Base-by-base conservation (phyloP, 2,329 filamentous ascomycete genomes). In the Akanthomyces muscarius region DNA sequence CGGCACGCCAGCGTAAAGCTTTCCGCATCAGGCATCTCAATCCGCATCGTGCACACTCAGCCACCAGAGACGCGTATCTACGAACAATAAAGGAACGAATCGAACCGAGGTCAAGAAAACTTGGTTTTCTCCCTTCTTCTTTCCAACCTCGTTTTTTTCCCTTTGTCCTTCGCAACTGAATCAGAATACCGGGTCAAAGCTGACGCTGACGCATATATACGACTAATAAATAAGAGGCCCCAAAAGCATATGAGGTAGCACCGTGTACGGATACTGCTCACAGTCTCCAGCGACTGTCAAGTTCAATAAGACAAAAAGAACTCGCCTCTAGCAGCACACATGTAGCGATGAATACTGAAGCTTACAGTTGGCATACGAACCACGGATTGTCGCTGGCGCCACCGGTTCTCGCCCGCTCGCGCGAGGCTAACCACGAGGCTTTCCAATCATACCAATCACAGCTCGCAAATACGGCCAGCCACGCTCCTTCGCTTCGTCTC, bases 181-280 rank as follows among this genome's bases (percentile, higher is more conserved):
- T 21, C 52, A 21, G 14, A 38, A 41, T 3, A 18, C 6, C 30
- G 16, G 52, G 52, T 13, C 41, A 13, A 36, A 33, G 44, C 53
- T 56, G 23, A 56, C 53, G 53, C 53, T 56, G 53, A 56, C 53
- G 38, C 41, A 55, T 38, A 36, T 30, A 28, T 18, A 48, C 45
- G 21, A 48, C 45, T 41, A 41, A 41, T 41, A 41, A 48, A 48
- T 25, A 48, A 14, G 45, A 45, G 18, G 38, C 38, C 28, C 14
- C 13, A 41, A 10, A 16, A 16, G 4, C 5, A 25, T 48, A 11
- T 14, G 11, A 30, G 30, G 50, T 54, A 54, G 52, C 52, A 54
- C 33, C 51, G 18, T 21, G 21, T 42, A 54, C n/a, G 33, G 33
- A 51, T 30, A 33, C 48, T 30, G 16, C 48, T 51, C 48, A 33